Conservation (phyloP, 768 basidiomycete species). For the Tephrocybe sp. region DNA sequence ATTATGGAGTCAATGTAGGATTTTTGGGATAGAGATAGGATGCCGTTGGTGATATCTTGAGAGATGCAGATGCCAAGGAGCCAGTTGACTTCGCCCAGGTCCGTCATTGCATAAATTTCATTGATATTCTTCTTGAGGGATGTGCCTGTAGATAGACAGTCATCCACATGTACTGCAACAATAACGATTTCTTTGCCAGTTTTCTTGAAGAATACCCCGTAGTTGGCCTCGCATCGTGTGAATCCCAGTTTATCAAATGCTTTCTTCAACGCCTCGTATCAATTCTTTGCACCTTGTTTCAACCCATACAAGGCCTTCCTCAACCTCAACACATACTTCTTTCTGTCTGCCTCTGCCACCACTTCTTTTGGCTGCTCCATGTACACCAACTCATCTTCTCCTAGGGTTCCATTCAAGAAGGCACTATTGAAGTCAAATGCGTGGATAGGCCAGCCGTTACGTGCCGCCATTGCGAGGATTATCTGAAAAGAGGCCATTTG, state of each 20-base stretch:
- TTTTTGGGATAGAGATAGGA: slow-evolving; percentile 26
- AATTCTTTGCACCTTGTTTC: slow-evolving; percentile 26
- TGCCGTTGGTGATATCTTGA: slow-evolving; percentile 11
- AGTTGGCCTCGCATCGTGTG: too few relatives aligned
- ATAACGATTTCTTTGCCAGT: too few relatives aligned
- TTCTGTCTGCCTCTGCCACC: background rate
- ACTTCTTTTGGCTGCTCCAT: background rate
- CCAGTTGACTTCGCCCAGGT: slow-evolving; percentile 14
- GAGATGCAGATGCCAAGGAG: slow-evolving; percentile 18
- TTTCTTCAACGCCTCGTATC: slow-evolving; percentile 25
- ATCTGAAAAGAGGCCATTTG: slow-evolving; percentile 18
- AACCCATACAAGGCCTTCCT: slow-evolving; percentile 28
- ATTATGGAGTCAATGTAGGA: slow-evolving; percentile 30
- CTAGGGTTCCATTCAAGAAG: slow-evolving; percentile 1
- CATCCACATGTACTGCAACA: slow-evolving; percentile 3
- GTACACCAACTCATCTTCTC: background rate
- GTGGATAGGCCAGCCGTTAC: slow-evolving; percentile 10
- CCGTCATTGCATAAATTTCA: background rate
- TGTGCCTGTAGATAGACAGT: background rate
- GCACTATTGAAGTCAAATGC: slow-evolving; percentile 3
- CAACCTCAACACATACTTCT: slow-evolving; percentile 16
- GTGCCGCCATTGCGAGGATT: background rate
- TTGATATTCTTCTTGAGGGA: background rate
- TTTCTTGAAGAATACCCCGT: too few relatives aligned
- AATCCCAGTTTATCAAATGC: slow-evolving; percentile 18